Percentiles rank a stretch among this genome's conserved stretches.
Conservation (phyloP, 371 early-diverging fungal genomes). For the Mortierella sp. region DNA sequence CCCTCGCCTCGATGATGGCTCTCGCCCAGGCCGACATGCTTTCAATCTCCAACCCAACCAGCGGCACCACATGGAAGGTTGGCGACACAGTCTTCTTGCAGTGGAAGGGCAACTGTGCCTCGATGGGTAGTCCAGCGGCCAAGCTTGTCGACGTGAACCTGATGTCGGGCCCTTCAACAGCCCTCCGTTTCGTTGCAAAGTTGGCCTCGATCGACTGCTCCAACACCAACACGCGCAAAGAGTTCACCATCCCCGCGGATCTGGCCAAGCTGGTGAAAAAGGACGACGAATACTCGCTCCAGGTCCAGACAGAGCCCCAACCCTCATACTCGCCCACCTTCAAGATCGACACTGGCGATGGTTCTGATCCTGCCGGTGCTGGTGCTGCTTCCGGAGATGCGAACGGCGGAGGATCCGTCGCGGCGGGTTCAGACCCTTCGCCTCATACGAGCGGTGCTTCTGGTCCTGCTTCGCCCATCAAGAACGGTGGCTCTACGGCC, state of each 20-base stretch:
- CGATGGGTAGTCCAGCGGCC: conserved; percentile 35
- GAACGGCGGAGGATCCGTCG: background rate
- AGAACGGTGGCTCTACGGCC: conserved; percentile 9
- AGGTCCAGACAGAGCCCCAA: conserved; percentile 48
- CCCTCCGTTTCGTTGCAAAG: conserved; percentile 45
- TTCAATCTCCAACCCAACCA: conserved; percentile 47
- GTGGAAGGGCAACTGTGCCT: conserved; percentile 50
- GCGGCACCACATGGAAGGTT: conserved; percentile 44
- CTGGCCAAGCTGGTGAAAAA: conserved; percentile 22
- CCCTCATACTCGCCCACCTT: conserved; percentile 47
- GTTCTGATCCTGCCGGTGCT: background rate
- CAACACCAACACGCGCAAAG: conserved; percentile 42
- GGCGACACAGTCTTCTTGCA: conserved; percentile 44
- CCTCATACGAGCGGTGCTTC: conserved; percentile 9
- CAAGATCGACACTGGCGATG: conserved; percentile 21
- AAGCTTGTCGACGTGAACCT: conserved; percentile 41
- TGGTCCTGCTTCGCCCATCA: background rate
- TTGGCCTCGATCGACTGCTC: conserved; percentile 50
- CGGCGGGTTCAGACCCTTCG: background rate
- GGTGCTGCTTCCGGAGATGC: background rate
- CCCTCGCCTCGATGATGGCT: conserved; percentile 22
- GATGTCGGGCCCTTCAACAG: conserved; percentile 39
- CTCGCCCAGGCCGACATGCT: conserved; percentile 38
- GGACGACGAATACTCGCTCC: conserved; percentile 37
- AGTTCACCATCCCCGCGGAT: conserved; percentile 37